Percentiles rank a stretch among this genome's conserved stretches.
phyloP scores from a whole-genome alignment of 257 asterid genomes.

The Handroanthus guayacan region DNA sequence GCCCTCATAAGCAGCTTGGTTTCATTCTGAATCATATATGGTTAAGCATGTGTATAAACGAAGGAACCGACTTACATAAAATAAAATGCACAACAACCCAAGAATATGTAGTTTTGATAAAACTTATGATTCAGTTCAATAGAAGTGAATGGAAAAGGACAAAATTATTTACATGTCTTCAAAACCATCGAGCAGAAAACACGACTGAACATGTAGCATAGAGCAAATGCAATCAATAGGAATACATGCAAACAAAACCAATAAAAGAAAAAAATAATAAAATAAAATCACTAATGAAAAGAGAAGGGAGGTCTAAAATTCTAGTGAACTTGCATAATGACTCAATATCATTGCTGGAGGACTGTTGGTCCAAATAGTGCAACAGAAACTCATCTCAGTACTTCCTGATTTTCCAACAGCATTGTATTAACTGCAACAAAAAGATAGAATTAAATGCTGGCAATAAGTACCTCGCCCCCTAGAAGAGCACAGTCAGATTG shows the following conservation, averaged over 20 bases:
- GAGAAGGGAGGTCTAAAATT: neutral
- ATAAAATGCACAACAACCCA: no score
- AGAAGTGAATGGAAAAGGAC: no score
- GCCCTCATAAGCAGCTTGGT: neutral
- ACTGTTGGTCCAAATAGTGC: neutral
- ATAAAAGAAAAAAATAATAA: neutral
- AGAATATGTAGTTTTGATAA: no score
- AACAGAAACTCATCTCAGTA: neutral
- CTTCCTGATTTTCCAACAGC: neutral
- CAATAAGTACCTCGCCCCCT: slow-evolving; percentile 88
- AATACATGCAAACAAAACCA: neutral
- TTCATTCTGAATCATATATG: no score
- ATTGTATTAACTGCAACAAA: slow-evolving; percentile 5
- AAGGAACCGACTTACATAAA: no score
- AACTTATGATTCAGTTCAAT: no score
- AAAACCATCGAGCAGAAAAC: no score
- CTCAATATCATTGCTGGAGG: neutral
- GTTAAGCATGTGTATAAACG: no score
- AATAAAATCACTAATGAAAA: neutral
- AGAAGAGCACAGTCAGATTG: slow-evolving; percentile 87
- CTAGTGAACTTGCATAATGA: neutral
- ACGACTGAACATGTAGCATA: no score
- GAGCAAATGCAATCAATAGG: no score
- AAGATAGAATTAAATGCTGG: neutral
- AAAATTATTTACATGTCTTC: no score